Percentiles rank a stretch among this genome's conserved stretches.
Evolutionary conservation across 331 rosid species (phyloP).

Genomic region (Rosa hybrid): DNA sequence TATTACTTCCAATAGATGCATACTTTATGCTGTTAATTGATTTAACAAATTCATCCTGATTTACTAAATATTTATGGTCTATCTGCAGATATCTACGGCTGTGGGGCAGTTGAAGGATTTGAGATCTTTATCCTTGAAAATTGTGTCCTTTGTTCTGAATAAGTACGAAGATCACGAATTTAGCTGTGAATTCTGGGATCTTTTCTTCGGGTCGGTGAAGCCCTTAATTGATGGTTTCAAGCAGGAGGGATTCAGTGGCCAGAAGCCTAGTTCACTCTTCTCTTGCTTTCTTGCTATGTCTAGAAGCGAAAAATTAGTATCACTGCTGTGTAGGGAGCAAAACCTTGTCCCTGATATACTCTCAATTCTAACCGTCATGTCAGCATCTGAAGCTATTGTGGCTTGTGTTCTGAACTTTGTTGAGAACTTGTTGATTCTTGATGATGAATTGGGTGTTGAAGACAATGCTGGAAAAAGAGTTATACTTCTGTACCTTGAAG

Average conservation of each 20-base stretch:
- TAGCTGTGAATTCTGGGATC: constrained; percentile 69
- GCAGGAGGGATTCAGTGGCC: constrained; percentile 85
- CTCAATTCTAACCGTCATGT: constrained; percentile 55
- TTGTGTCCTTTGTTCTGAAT: constrained; percentile 59
- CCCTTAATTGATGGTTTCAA: constrained; percentile 67
- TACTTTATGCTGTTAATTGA: neutral
- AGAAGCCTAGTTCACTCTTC: constrained; percentile 89
- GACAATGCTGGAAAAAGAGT: constrained; percentile 47
- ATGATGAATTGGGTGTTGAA: constrained; percentile 53
- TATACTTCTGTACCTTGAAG: constrained; percentile 59
- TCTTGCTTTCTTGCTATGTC: constrained; percentile 93
- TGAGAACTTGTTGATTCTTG: constrained; percentile 74
- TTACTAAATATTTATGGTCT: constrained; percentile 9
- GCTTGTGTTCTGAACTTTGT: constrained; percentile 73
- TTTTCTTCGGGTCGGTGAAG: constrained; percentile 71
- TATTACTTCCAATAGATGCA: neutral
- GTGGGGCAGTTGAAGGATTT: constrained; percentile 80
- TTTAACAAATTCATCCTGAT: neutral
- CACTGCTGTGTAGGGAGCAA: constrained; percentile 54
- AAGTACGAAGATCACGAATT: constrained; percentile 78
- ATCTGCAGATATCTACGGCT: constrained; percentile 49
- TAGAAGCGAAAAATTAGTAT: constrained; percentile 62
- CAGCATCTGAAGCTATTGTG: constrained; percentile 77
- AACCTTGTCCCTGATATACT: constrained; percentile 81
- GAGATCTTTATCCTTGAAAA: constrained; percentile 87